phyloP scores from a whole-genome alignment of 352 stramenopile genomes.

The Phytophthora boehmeriae region DNA sequence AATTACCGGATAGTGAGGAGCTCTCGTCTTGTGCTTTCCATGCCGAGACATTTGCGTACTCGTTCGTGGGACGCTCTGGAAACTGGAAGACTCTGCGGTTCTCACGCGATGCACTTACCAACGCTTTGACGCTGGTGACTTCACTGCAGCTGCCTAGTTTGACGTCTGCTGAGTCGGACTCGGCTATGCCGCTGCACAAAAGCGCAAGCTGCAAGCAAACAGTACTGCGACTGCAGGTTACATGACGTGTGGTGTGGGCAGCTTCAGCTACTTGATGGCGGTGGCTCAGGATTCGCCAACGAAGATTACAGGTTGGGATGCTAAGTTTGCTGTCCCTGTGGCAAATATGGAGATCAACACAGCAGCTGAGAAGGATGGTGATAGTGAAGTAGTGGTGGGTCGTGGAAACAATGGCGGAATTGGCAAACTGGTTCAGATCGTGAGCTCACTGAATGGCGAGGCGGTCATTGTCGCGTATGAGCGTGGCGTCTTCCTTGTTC shows the following conservation, averaged over 20 bases:
- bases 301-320: conserved; percentile 67
- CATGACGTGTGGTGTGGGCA: conserved; percentile 45
- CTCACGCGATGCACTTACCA: conserved; percentile 52
- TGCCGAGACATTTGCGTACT: conserved; percentile 74
- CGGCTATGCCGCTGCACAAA: conserved; percentile 53
- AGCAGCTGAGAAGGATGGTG: conserved; percentile 25
- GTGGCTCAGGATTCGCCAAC: conserved; percentile 37
- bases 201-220: conserved; percentile 57
- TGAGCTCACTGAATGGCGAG: conserved; percentile 61
- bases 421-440: conserved; percentile 54
- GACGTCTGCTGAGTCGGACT: conserved; percentile 22
- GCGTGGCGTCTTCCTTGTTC: conserved; percentile 62
- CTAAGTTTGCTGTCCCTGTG: conserved; percentile 77
- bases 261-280: conserved; percentile 66
- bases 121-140: conserved; percentile 43
- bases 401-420: conserved; percentile 31
- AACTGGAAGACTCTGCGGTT: conserved; percentile 61
- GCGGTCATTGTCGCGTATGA: conserved; percentile 69
- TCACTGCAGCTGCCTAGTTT: conserved; percentile 53
- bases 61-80: conserved; percentile 60
- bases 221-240: conserved; percentile 33
- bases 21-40: conserved; percentile 65
- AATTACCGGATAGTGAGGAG: conserved; percentile 31
- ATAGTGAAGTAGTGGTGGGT: conserved; percentile 22
- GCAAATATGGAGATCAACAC: conserved; percentile 54